These are phyloP conservation scores for Claviceps maximensis DNA, from an alignment of 2,329 filamentous ascomycete species.

Conservation along the genomic window DNA sequence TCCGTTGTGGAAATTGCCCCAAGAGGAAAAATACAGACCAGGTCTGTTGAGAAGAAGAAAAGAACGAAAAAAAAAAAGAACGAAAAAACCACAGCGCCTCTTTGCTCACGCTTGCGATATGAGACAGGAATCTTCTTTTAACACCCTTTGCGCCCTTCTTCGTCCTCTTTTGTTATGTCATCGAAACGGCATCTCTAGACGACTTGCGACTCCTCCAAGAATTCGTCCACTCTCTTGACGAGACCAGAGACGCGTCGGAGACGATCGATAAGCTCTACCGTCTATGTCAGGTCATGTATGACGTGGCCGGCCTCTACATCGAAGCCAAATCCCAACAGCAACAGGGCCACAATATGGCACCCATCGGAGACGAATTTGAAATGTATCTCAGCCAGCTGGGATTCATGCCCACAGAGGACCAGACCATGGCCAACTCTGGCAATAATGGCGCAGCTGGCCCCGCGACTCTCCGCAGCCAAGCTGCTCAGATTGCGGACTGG, in stretches of 20 bases:
- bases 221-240: slow-evolving; percentile 43
- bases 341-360: slow-evolving; percentile 30
- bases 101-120: background rate
- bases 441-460: slow-evolving; percentile 6
- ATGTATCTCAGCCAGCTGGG: slow-evolving; percentile 52
- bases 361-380: slow-evolving; percentile 47
- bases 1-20: too few relatives aligned
- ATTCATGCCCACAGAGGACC: slow-evolving; percentile 34
- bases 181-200: slow-evolving; percentile 36
- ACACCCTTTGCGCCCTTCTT: slow-evolving; percentile 48
- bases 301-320: slow-evolving; percentile 48
- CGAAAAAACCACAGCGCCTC: background rate
- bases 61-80: background rate
- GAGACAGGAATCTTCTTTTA: slow-evolving; percentile 34
- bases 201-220: slow-evolving; percentile 42
- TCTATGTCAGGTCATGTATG: slow-evolving; percentile 48
- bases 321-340: slow-evolving; percentile 42
- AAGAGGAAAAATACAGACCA: too few relatives aligned
- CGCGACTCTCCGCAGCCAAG: slow-evolving; percentile 16
- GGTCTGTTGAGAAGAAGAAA: too few relatives aligned
- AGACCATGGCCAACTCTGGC: slow-evolving; percentile 14
- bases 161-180: slow-evolving; percentile 43
- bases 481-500: slow-evolving; percentile 48
- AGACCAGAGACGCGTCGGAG: slow-evolving; percentile 38
- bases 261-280: slow-evolving; percentile 46